Evolutionary conservation across 805 yeast genomes (phyloP), one percentile per base, ranked within the genome.

Genomic region (Saccharomycopsis schoenii): DNA sequence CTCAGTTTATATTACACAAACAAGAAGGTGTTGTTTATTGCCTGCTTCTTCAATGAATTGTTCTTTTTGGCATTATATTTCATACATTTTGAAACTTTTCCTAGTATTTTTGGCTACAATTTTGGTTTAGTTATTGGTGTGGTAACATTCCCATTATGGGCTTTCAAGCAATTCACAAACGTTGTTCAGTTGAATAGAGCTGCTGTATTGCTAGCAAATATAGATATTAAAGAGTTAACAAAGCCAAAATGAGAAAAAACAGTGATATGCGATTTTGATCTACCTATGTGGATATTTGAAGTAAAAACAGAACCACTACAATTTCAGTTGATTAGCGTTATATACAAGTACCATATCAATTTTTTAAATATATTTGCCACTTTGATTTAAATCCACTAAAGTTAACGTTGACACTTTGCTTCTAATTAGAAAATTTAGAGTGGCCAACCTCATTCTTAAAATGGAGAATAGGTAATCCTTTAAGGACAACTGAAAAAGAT

Each of bases 31-130:
- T 78, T 94, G 64, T 94, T 94, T 74, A 73, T 84, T 25, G 92
- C 94, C 65, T 94, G 99, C 74, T 89, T 94, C 29, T 87, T 92
- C 64, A 94, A 94, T 74, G 99, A 94, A 76, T 73, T 90, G 59
- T 96, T 94, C 73, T 96, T 89, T 71, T 88, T 92, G 70, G 97
- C 96, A 1, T 72, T 92, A 57, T 94, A 94, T 72, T 78, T 93
- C 71, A 83, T 81, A 70, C 81, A 86, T 65, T 91, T 89, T 71
- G 63, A 67, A 59, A 70, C 65, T 64, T 69, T 69, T 62, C 73
- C 75, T 17, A 66, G 66, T 51, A 60, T 72, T 54, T 65, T 74
- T 40, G 64, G 64, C 4, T 37, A 56, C 34, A 47, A 54, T 11
- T 62, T 62, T 50, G 66, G 65, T 10, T 21, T 39, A 9, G 37